Evolutionary conservation across 2,329 filamentous ascomycete genomes (phyloP).

Genomic region (Rutstroemia sp.): DNA sequence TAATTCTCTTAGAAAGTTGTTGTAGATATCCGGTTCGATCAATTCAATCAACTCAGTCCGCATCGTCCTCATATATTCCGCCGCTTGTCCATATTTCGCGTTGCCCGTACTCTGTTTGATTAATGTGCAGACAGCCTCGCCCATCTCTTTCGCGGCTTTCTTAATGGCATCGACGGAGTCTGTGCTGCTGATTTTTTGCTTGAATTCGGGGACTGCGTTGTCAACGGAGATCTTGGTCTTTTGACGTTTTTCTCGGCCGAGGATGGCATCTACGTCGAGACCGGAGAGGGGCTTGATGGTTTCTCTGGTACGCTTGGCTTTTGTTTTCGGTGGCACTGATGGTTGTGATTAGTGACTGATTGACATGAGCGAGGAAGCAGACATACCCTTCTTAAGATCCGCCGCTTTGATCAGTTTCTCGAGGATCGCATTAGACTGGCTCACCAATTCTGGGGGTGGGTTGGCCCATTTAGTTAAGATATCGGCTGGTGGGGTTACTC

Average conservation of each 20-base stretch:
- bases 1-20: slow-evolving; percentile 61
- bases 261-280: slow-evolving; percentile 75
- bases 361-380: not conserved
- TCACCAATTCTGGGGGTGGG: slow-evolving; percentile 60
- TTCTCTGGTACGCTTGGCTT: slow-evolving; percentile 60
- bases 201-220: slow-evolving; percentile 88
- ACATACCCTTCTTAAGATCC: slow-evolving; percentile 72
- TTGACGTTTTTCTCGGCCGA: slow-evolving; percentile 50
- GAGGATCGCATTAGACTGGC: slow-evolving; percentile 48
- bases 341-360: not conserved
- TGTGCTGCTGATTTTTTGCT: slow-evolving; percentile 60
- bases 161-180: slow-evolving; percentile 55
- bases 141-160: slow-evolving; percentile 68
- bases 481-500: slow-evolving; percentile 53
- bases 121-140: slow-evolving; percentile 57
- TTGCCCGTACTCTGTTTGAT: slow-evolving; percentile 71
- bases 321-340: slow-evolving; percentile 69
- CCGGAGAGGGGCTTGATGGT: slow-evolving; percentile 78
- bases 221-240: slow-evolving; percentile 46
- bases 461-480: slow-evolving; percentile 65
- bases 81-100: slow-evolving; percentile 62
- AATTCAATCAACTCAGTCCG: slow-evolving; percentile 67
- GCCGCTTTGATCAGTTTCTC: slow-evolving; percentile 59
- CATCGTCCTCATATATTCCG: slow-evolving; percentile 72
- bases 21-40: slow-evolving; percentile 72